These are phyloP conservation scores for Xylariaceae sp. DNA, from an alignment of 2,329 filamentous ascomycete genomes.

Conservation along the genomic window DNA sequence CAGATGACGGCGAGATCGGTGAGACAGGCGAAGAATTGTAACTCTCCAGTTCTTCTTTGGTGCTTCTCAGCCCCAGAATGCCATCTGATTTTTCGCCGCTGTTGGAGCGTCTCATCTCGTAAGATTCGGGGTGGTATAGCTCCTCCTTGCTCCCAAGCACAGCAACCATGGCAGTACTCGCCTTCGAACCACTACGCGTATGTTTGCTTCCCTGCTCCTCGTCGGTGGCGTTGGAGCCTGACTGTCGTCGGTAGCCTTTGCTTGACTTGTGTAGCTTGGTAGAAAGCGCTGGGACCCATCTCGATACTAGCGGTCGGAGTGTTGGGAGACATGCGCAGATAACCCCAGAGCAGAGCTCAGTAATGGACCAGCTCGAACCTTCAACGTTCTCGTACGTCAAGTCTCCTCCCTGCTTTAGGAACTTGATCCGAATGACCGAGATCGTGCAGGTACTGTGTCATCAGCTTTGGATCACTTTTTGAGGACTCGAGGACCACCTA, in stretches of 20 bases:
- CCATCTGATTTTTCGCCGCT: conserved; percentile 11
- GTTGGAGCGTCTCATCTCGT: conserved; percentile 3
- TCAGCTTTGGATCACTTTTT: not conserved
- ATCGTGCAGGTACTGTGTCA: conserved; percentile 30
- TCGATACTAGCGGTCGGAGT: conserved; percentile 26
- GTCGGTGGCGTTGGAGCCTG: conserved; percentile 3
- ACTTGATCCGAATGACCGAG: conserved; percentile 34
- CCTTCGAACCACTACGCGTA: conserved; percentile 11
- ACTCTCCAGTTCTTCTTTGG: conserved; percentile 3
- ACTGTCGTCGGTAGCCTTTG: conserved; percentile 4
- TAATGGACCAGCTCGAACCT: conserved; percentile 32
- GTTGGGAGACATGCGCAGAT: conserved; percentile 34
- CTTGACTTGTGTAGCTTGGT: conserved; percentile 13
- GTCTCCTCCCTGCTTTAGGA: conserved; percentile 29
- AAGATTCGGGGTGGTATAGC: conserved; percentile 7
- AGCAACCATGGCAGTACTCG: conserved; percentile 3
- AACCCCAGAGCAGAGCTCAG: conserved; percentile 31
- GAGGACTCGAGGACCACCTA: conserved; percentile 15
- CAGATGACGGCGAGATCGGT: not conserved
- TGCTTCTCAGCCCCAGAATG: conserved; percentile 1
- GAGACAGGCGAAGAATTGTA: not conserved
- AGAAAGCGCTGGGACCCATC: conserved; percentile 17
- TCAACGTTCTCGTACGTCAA: conserved; percentile 34
- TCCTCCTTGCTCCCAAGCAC: conserved; percentile 6
- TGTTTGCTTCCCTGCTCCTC: conserved; percentile 10